Conservation (phyloP, 2,329 filamentous ascomycete species). For the Emmonsia crescens region DNA sequence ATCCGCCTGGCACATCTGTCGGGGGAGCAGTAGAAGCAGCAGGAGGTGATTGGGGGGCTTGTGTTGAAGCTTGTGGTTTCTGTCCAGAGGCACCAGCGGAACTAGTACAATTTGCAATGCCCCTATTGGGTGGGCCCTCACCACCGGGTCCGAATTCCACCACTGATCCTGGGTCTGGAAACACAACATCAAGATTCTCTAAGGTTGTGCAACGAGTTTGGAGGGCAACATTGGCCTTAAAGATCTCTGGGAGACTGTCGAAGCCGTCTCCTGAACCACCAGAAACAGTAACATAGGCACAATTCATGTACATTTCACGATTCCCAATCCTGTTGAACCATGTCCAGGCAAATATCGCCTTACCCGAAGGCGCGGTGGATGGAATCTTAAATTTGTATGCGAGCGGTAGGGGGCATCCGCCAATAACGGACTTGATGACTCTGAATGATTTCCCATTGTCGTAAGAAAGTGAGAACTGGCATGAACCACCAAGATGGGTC, state of each 20-base stretch:
- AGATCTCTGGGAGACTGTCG: conserved; percentile 6
- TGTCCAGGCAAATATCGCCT: conserved; percentile 63
- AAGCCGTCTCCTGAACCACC: conserved; percentile 11
- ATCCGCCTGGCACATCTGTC: neutral
- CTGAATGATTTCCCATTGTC: conserved; percentile 60
- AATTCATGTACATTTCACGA: conserved; percentile 59
- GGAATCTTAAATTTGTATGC: conserved; percentile 59
- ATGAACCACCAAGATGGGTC: conserved; percentile 59
- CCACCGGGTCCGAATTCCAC: conserved; percentile 8
- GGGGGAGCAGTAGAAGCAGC: neutral
- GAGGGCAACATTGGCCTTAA: conserved; percentile 9
- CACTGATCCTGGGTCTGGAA: conserved; percentile 9
- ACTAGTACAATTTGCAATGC: neutral
- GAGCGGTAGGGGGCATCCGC: conserved; percentile 42
- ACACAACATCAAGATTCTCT: conserved; percentile 6
- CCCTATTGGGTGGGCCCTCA: neutral
- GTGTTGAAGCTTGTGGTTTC: neutral
- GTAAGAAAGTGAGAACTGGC: conserved; percentile 65
- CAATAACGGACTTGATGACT: conserved; percentile 54
- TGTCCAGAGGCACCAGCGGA: neutral
- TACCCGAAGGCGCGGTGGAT: conserved; percentile 45
- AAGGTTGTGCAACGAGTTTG: conserved; percentile 7
- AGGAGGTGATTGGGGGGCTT: neutral
- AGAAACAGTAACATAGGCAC: conserved; percentile 56
- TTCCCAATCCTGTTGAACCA: conserved; percentile 61